Conservation (phyloP, 371 early-diverging fungal genomes). For the Apophysomyces elegans region DNA sequence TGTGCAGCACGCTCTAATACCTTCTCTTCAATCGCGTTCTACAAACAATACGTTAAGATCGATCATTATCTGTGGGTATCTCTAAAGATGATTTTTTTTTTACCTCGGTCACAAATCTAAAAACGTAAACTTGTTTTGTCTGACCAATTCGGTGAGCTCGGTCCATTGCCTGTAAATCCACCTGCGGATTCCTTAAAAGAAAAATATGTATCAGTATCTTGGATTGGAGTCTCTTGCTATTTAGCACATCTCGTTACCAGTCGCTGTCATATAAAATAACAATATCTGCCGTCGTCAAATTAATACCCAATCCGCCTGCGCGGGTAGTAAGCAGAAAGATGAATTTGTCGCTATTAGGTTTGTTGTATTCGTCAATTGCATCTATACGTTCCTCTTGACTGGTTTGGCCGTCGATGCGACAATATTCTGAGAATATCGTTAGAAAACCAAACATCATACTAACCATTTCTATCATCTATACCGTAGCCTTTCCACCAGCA, state of each 20-base stretch:
- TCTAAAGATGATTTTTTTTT: not conserved
- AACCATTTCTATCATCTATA: constrained; percentile 26
- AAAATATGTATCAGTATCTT: not conserved
- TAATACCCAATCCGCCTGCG: constrained; percentile 99
- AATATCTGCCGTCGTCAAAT: constrained; percentile 96
- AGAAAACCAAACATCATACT: not conserved
- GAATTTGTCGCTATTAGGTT: constrained; percentile 89
- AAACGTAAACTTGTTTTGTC: constrained; percentile 97
- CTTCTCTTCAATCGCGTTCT: constrained; percentile 97
- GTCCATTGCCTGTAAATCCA: constrained; percentile 96
- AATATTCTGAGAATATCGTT: constrained; percentile 69
- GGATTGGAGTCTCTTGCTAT: not conserved
- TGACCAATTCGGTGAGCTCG: constrained; percentile 99
- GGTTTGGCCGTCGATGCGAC: constrained; percentile 98
- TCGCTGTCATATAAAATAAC: constrained; percentile 99
- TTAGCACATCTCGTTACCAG: constrained; percentile 63
- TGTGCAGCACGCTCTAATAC: constrained; percentile 95
- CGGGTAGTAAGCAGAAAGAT: constrained; percentile 98
- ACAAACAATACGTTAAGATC: not conserved
- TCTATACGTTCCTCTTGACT: constrained; percentile 92
- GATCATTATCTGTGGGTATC: too few species aligned
- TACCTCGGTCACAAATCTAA: constrained; percentile 95
- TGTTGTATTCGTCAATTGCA: constrained; percentile 96
- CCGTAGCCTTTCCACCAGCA: constrained; percentile 88
- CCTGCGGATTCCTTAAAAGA: constrained; percentile 83